Percentiles rank a stretch among this genome's conserved stretches.
Conservation (phyloP, 768 basidiomycete species). For the Podaxis sp. region DNA sequence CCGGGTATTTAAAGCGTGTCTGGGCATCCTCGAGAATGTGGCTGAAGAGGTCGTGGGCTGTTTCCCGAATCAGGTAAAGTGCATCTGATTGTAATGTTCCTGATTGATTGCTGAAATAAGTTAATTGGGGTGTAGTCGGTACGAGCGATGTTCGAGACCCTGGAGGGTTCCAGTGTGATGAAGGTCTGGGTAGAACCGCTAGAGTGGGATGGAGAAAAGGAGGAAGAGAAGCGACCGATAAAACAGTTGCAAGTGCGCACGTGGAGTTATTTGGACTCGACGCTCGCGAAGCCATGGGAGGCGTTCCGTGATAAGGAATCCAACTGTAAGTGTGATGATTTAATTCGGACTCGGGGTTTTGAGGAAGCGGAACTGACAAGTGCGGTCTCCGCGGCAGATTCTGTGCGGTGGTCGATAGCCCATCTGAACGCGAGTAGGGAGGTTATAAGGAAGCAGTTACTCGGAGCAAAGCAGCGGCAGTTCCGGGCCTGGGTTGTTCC, state of each 20-base stretch:
- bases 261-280: conserved; percentile 35
- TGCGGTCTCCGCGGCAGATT: conserved; percentile 44
- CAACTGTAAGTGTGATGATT: background rate
- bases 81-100: background rate
- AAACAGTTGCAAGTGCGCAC: conserved; percentile 42
- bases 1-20: conserved; percentile 72
- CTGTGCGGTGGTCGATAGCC: conserved; percentile 53
- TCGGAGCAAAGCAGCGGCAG: conserved; percentile 38
- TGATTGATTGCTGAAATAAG: background rate
- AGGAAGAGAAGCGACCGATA: conserved; percentile 41
- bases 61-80: conserved; percentile 65
- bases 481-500: conserved; percentile 48
- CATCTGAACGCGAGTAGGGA: conserved; percentile 31
- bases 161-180: conserved; percentile 38
- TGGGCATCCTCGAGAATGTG: conserved; percentile 68
- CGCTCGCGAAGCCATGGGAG: background rate
- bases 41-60: conserved; percentile 52
- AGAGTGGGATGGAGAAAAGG: conserved; percentile 39
- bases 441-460: conserved; percentile 35
- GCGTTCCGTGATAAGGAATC: background rate
- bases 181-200: conserved; percentile 68
- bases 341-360: background rate
- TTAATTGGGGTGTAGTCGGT: conserved; percentile 40
- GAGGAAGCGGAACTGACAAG: background rate
- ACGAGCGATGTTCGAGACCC: conserved; percentile 60